Base-by-base conservation (phyloP, 148 eudicot species). In the Spergularia bocconei region DNA sequence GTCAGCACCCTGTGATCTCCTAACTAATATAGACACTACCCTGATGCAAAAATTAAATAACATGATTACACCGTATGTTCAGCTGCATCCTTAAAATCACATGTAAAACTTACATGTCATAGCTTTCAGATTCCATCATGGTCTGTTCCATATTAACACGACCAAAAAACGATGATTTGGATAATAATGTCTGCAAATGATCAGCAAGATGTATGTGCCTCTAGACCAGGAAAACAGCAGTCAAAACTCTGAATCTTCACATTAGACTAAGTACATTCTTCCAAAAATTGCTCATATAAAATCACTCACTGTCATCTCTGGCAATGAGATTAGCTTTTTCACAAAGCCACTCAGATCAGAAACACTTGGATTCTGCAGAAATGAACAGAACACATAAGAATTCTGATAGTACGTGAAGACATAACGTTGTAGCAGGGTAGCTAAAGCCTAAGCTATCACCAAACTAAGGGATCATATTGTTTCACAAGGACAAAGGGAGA, bases 121-220 rank as follows among this genome's bases (percentile, higher is more conserved):
- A 95, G 87, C 89, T 92, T 81, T 95, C 88, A 67, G 94, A 89
- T 82, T 95, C 99, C 72, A 95, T 89, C 61, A 95, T 79, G 64
- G 99, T 95, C 65, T 95, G 96, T 77, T 95, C 99, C 92, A 95
- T 95, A 79, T 95, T 96, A 84, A 95, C 94, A 79, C 90, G 90
- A 41, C 88, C 92, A 79, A 84, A 90, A 84, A 95, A 92, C 77
- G 92, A 83, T 59, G 96, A 88, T 82, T 90, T 95, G 65, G 99
- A 92, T 50, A 97, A 90, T 70, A 83, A 87, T 60, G 96, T 87
- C 55, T 91, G 81, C 85, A 95, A 81, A 85, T 95, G 94, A 75
- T 92, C 93, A 80, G 96, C 99, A 82, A 95, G 97, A 83, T 88
- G 92, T 79, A 95, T 95, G 88, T 95, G 99, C 84, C 99, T 92